A percentile compares a stretch with the other conserved stretches of the same genome.
Conservation (phyloP, 306 rosid species). For the Mucuna pruriens region DNA sequence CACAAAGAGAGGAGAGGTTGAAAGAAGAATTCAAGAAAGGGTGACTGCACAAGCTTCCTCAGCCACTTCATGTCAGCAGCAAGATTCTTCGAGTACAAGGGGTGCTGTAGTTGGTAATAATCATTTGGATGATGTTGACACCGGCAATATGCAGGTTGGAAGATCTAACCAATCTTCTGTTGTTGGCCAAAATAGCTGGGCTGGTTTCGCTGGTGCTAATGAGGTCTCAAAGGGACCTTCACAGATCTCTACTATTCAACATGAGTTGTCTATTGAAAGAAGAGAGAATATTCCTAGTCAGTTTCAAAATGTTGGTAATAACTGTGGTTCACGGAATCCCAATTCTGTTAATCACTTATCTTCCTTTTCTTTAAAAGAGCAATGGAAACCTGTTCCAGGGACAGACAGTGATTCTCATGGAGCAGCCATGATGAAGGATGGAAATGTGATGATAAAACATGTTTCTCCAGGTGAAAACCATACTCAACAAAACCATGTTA, state of each 20-base stretch:
- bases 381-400: constrained; percentile 77
- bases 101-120: constrained; percentile 54
- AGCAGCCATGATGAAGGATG: constrained; percentile 58
- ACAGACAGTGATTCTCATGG: constrained; percentile 59
- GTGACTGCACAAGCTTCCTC: constrained; percentile 52
- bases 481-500: constrained; percentile 9
- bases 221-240: constrained; percentile 69
- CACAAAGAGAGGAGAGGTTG: constrained; percentile 61
- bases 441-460: constrained; percentile 55
- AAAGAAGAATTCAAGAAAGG: constrained; percentile 64
- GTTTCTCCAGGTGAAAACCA: constrained; percentile 64
- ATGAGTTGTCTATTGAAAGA: constrained; percentile 68
- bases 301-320: constrained; percentile 58
- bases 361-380: constrained; percentile 70
- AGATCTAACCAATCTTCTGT: constrained; percentile 63
- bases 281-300: constrained; percentile 61
- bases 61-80: constrained; percentile 52
- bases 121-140: constrained; percentile 64
- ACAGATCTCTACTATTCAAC: constrained; percentile 62
- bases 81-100: constrained; percentile 61
- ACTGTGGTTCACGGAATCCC: constrained; percentile 56
- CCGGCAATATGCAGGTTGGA: constrained; percentile 62
- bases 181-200: constrained; percentile 65
- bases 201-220: constrained; percentile 59
- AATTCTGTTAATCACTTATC: constrained; percentile 50